These are phyloP conservation scores for Hymenotorrendiella dingleyae DNA, from an alignment of 2,329 filamentous ascomycete species.

Conservation along the genomic window DNA sequence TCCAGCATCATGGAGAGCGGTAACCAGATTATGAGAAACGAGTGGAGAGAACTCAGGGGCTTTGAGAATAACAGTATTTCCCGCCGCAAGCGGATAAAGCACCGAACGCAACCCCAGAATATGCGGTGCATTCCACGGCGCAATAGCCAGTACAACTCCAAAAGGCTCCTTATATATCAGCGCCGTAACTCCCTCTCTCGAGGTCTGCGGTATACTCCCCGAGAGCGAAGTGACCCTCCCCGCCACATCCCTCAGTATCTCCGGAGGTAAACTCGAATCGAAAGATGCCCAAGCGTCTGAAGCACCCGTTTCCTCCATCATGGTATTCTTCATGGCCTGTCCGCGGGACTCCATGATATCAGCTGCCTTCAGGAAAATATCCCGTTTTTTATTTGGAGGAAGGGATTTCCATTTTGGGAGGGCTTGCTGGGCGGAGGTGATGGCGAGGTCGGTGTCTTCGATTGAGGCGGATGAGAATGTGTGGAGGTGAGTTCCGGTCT, in stretches of 20 bases:
- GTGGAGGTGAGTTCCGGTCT: constrained; percentile 45
- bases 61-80: constrained; percentile 73
- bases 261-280: constrained; percentile 34
- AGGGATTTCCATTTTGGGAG: constrained; percentile 64
- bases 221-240: constrained; percentile 34
- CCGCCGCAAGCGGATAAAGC: constrained; percentile 62
- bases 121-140: constrained; percentile 66
- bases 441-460: constrained; percentile 47
- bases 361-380: constrained; percentile 65
- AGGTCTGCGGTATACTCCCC: constrained; percentile 32
- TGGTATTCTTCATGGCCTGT: constrained; percentile 52
- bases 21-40: constrained; percentile 55
- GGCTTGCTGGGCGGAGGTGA: constrained; percentile 54
- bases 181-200: constrained; percentile 47
- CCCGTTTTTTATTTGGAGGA: constrained; percentile 54
- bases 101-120: constrained; percentile 50
- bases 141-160: constrained; percentile 73
- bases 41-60: constrained; percentile 63
- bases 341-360: constrained; percentile 49
- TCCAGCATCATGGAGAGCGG: constrained; percentile 66
- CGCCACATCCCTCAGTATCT: constrained; percentile 39
- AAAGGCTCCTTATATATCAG: constrained; percentile 70
- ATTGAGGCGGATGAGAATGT: constrained; percentile 52
- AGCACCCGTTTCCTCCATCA: constrained; percentile 48
- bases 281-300: constrained; percentile 32